Base-by-base conservation (phyloP, 441 rosid species). In the Erodium moschatum region DNA sequence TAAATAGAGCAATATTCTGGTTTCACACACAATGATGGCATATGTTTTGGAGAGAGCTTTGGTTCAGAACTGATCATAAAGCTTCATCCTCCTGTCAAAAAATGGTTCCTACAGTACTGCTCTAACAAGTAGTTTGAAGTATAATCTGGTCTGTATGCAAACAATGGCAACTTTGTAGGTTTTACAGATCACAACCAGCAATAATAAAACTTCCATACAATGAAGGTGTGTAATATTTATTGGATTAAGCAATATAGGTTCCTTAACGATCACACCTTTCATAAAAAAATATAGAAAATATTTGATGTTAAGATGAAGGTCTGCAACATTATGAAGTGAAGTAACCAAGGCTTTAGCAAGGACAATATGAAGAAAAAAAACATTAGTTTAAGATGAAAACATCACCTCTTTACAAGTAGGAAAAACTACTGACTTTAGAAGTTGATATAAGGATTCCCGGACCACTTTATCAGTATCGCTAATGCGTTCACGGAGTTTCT, bases 381-480 rank as follows among this genome's bases (percentile, higher is more conserved):
- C 64, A 67, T 31, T 38, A 61, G n/a, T 58, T 29, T 48, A 64
- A 40, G 71, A 33, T 63, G 65, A 70, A 65, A 61, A 58, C 12
- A 13, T 68, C 83, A 92, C 99, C 97, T 92, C 95, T 72, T 81
- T 75, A 74, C 87, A 90, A 35, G 73, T 80, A 73, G 89, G 95
- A 72, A 95, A 86, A 75, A 95, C 73, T 64, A 77, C 81, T 1
- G 81, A 62, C 78, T 88, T 78, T 54, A 91, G 83, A 44, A 94
- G 87, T 64, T 69, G 80, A 81, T 82, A 89, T 6, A 91, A 73
- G 12, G 74, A 73, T 46, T 89, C 87, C 68, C 96, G 86, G 54
- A 89, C 96, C 29, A 71, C 29, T 76, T 79, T 79, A 70, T 88
- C 92, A 73, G 78, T 86, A 76, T 94, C 97, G 79, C 80, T 73